phyloP scores from a whole-genome alignment of 345 rosid genomes.

The Raphanus raphanistrum region DNA sequence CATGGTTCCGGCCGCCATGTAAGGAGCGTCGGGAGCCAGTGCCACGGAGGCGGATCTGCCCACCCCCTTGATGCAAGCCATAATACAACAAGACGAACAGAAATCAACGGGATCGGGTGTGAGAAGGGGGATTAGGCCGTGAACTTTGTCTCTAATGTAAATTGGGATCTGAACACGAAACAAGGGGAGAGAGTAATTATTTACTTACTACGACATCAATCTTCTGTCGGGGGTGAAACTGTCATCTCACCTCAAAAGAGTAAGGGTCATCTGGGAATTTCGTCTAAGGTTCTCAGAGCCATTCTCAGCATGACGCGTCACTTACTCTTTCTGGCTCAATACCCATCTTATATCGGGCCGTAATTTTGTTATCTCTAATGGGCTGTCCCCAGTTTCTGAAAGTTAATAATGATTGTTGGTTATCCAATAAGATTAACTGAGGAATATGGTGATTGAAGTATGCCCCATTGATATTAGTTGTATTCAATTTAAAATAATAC shows the following conservation, averaged over 20 bases:
- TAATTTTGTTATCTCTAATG: background rate
- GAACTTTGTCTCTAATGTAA: background rate
- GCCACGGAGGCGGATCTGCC: slow-evolving; percentile 96
- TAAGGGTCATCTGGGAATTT: slow-evolving; percentile 11
- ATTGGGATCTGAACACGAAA: slow-evolving; percentile 32
- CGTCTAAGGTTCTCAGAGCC: slow-evolving; percentile 24
- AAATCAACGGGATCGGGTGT: background rate
- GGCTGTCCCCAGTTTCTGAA: background rate
- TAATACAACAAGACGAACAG: slow-evolving; percentile 6
- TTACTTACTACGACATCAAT: too few relatives aligned
- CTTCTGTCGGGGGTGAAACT: background rate
- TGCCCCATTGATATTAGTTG: too few relatives aligned
- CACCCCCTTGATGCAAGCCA: slow-evolving; percentile 93
- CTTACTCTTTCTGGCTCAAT: background rate
- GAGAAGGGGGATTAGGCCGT: slow-evolving; percentile 8
- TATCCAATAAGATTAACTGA: too few relatives aligned
- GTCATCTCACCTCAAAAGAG: background rate
- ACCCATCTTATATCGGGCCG: slow-evolving; percentile 12
- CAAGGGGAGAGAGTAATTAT: too few relatives aligned
- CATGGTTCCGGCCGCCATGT: slow-evolving; percentile 99
- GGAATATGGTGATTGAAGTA: too few relatives aligned
- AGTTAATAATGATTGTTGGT: background rate
- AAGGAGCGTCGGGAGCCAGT: slow-evolving; percentile 87
- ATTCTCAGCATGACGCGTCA: slow-evolving; percentile 24
- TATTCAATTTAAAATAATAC: too few relatives aligned